Conservation (phyloP, 768 basidiomycete species). For the Leccinum barrowsii region DNA sequence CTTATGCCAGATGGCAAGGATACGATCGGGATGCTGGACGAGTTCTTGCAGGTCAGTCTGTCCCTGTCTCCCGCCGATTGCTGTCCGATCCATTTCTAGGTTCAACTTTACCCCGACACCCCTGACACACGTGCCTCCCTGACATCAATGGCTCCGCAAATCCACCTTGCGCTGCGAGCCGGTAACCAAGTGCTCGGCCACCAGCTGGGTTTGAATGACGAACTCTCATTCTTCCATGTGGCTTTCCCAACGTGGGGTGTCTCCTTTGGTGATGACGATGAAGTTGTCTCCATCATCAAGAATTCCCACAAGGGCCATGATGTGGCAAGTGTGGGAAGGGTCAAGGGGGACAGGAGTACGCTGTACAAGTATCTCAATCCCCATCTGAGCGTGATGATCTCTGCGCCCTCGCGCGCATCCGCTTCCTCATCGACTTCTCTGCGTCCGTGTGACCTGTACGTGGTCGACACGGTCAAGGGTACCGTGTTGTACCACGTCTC, state of each 20-base stretch:
- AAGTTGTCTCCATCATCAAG: slow-evolving; percentile 49
- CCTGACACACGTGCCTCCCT: slow-evolving; percentile 42
- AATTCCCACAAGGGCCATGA: slow-evolving; percentile 41
- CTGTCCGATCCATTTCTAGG: slow-evolving; percentile 32
- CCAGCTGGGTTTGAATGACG: slow-evolving; percentile 41
- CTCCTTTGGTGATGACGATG: slow-evolving; percentile 53
- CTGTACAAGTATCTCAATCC: slow-evolving; percentile 95
- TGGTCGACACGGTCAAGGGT: slow-evolving; percentile 81
- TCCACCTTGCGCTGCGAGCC: slow-evolving; percentile 58
- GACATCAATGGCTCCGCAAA: slow-evolving; percentile 36
- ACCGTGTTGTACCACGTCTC: slow-evolving; percentile 64
- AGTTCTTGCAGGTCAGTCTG: slow-evolving; percentile 63
- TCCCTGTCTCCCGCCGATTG: neutral
- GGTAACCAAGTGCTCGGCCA: slow-evolving; percentile 55
- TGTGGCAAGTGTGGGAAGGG: slow-evolving; percentile 77
- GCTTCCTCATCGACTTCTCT: slow-evolving; percentile 6
- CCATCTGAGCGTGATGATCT: slow-evolving; percentile 65
- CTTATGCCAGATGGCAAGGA: slow-evolving; percentile 45
- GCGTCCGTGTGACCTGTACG: slow-evolving; percentile 57
- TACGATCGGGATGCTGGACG: slow-evolving; percentile 66
- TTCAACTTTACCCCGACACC: slow-evolving; percentile 66
- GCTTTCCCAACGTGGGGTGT: slow-evolving; percentile 67
- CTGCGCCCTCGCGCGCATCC: slow-evolving; percentile 32
- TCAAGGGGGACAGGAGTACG: slow-evolving; percentile 82
- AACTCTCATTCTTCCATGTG: slow-evolving; percentile 43